Conservation (phyloP, 805 yeast species). For the Wickerhamiella siamensis region DNA sequence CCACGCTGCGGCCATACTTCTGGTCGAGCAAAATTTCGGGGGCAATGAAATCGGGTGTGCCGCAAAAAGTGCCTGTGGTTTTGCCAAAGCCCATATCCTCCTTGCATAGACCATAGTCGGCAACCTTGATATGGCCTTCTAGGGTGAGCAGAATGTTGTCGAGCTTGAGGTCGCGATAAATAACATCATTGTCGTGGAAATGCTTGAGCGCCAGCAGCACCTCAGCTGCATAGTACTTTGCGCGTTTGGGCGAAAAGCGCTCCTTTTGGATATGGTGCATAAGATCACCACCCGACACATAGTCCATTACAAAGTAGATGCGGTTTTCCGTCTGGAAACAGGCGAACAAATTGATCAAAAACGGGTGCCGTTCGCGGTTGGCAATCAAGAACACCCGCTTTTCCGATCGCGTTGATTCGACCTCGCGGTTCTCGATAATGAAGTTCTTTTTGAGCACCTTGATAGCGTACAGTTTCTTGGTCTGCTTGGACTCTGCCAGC, state of each 20-base stretch:
- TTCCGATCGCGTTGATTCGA: constrained; percentile 87
- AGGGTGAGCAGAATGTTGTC: constrained; percentile 84
- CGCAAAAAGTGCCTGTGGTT: constrained; percentile 78
- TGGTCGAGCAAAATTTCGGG: constrained; percentile 94
- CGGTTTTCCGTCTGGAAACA: constrained; percentile 97
- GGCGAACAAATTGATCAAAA: constrained; percentile 76
- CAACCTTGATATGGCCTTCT: constrained; percentile 89
- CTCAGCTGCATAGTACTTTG: constrained; percentile 96
- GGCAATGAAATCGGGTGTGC: constrained; percentile 99
- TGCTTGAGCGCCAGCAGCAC: constrained; percentile 81
- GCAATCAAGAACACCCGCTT: constrained; percentile 78
- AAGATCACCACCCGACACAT: constrained; percentile 92
- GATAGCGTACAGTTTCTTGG: constrained; percentile 76
- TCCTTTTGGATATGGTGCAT: constrained; percentile 99
- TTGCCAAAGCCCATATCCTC: constrained; percentile 77
- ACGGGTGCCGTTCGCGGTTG: constrained; percentile 83
- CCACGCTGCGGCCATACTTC: constrained; percentile 85
- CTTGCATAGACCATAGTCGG: constrained; percentile 95
- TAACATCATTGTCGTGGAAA: constrained; percentile 90
- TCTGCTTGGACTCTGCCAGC: constrained; percentile 85
- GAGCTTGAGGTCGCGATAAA: constrained; percentile 89
- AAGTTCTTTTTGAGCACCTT: constrained; percentile 93
- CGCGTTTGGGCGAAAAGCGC: constrained; percentile 75
- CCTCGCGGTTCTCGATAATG: constrained; percentile 89
- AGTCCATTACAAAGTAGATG: constrained; percentile 96